These are phyloP conservation scores for Claviceps citrina DNA, from an alignment of 2,329 filamentous ascomycete species.

Conservation along the genomic window DNA sequence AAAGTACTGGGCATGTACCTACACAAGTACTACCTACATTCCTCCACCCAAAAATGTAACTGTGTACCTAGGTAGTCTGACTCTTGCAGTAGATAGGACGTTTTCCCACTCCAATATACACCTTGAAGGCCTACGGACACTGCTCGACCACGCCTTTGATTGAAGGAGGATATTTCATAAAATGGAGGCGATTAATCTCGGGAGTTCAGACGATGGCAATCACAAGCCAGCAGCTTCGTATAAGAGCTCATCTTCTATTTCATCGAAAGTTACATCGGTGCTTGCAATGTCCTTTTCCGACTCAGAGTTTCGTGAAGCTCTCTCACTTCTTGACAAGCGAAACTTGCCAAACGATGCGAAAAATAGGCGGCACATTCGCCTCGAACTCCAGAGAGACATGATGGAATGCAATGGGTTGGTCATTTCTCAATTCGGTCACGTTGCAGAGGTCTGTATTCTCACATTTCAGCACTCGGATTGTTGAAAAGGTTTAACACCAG, in stretches of 20 bases:
- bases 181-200: not conserved
- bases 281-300: conserved; percentile 88
- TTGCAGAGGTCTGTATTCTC: conserved; percentile 55
- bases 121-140: too few species aligned
- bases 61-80: too few species aligned
- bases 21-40: too few species aligned
- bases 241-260: conserved; percentile 45
- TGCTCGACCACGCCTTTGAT: too few species aligned
- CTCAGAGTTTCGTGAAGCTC: conserved; percentile 73
- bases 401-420: conserved; percentile 86
- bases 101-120: too few species aligned
- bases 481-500: conserved; percentile 13
- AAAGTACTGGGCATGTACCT: too few species aligned
- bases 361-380: conserved; percentile 59
- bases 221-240: not conserved
- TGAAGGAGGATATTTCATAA: not conserved
- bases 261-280: conserved; percentile 68
- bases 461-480: not conserved
- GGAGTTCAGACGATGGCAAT: not conserved
- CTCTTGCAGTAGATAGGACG: too few species aligned
- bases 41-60: too few species aligned
- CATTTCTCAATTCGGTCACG: conserved; percentile 71
- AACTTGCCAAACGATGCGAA: conserved; percentile 59
- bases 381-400: conserved; percentile 81
- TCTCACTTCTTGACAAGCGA: conserved; percentile 62